Base-by-base conservation (phyloP, 1,139 yeast species). In the Eremothecium coryli region DNA sequence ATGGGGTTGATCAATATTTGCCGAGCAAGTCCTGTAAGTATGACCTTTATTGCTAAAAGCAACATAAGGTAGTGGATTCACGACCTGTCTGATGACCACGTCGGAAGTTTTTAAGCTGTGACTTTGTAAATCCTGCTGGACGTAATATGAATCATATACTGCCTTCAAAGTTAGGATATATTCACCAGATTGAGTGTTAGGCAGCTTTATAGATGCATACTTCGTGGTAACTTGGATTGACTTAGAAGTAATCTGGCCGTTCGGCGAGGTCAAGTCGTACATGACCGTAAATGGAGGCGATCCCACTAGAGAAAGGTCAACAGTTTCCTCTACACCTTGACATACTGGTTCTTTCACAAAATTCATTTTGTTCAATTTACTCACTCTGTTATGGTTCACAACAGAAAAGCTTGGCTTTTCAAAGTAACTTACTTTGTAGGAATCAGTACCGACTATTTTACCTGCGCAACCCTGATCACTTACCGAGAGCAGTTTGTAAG, bases 391-490 rank as follows among this genome's bases (percentile, higher is more conserved):
- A 13, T 62, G 56, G 23, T 59, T 57, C 24, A 60, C 50, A 4
- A 71, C 50, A 2, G 56, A 44, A 32, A 73, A 54, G 1, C 54
- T 51, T 11, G 97, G 97, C 43, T 69, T 73, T 4, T 71, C 68
- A 31, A 73, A 59, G 54, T 68, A 79, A 1, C 62, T 44, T 0
- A 82, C 68, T 14, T 58, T 60, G 21, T 76, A 62, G 11, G 36
- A 34, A 1, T 55, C 43, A 16, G 61, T 57, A 1, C 61, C 45
- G 11, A 58, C 42, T 12, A 82, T 65, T 5, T 53, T 58, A 20
- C 96, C 96, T 2, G 66, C 62, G 54, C 97, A 88, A 11, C 72
- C 75, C 8, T 73, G 74, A 52, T 81, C 93, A 12, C 54, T 61
- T 34, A 80, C 77, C 0, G 71, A 64, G n/a, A 62, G 47, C 27